phyloP scores from a whole-genome alignment of 495 filamentous ascomycete genomes.

The Neurospora sp. region DNA sequence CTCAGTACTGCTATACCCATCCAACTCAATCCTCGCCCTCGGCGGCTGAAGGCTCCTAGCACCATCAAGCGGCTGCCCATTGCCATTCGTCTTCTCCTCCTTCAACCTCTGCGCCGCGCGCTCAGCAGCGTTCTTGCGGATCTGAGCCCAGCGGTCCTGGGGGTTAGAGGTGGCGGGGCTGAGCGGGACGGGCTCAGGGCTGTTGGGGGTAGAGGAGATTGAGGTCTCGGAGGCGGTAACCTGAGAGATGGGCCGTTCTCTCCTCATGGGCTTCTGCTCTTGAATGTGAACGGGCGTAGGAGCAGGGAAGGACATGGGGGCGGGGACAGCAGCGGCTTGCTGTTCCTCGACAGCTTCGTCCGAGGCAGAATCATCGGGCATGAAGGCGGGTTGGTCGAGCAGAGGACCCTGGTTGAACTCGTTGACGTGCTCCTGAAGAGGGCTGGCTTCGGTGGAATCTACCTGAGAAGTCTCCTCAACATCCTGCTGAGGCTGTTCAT shows the following conservation, averaged over 20 bases:
- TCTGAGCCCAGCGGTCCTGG: slow-evolving; percentile 85
- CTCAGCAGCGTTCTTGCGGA: slow-evolving; percentile 85
- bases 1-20: slow-evolving; percentile 89
- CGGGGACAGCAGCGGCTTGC: slow-evolving; percentile 22
- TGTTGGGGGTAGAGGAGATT: not conserved
- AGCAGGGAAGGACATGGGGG: slow-evolving; percentile 29
- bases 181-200: not conserved
- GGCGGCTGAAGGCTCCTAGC: slow-evolving; percentile 19
- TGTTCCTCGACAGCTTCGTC: slow-evolving; percentile 33
- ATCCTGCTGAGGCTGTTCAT: slow-evolving; percentile 40
- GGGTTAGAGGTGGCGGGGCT: not conserved
- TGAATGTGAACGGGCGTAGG: slow-evolving; percentile 2
- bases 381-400: slow-evolving; percentile 74
- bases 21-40: slow-evolving; percentile 40
- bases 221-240: slow-evolving; percentile 19
- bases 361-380: slow-evolving; percentile 49
- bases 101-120: slow-evolving; percentile 49
- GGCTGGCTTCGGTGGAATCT: slow-evolving; percentile 53
- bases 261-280: not conserved
- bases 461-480: slow-evolving; percentile 46
- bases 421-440: slow-evolving; percentile 63
- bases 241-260: slow-evolving; percentile 5
- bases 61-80: slow-evolving; percentile 23
- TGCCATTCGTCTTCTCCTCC: slow-evolving; percentile 36
- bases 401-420: slow-evolving; percentile 88